Conservation (phyloP, 768 basidiomycete species). For the Flagelloscypha sp. region DNA sequence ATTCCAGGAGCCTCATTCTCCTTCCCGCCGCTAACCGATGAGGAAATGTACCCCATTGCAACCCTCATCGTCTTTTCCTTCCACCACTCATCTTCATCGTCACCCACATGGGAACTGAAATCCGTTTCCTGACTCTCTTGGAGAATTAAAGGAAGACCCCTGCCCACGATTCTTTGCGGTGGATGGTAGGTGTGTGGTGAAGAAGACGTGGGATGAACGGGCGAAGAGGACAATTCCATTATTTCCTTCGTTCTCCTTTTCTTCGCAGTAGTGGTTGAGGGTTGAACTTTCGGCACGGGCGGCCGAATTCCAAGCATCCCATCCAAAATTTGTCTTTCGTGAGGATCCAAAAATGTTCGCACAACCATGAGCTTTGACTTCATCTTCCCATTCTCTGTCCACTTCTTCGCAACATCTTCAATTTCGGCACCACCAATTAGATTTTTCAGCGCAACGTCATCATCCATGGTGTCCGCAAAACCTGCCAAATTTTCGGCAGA, state of each 20-base stretch:
- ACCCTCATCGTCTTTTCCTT: slow-evolving; percentile 15
- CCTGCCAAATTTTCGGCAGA: slow-evolving; percentile 2
- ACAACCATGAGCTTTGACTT: slow-evolving; percentile 36
- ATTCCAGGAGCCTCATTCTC: slow-evolving; percentile 22
- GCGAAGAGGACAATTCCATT: not conserved
- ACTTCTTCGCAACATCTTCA: slow-evolving; percentile 36
- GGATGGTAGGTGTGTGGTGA: not conserved
- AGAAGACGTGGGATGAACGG: not conserved
- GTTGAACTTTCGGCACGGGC: slow-evolving; percentile 12
- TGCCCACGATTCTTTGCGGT: slow-evolving; percentile 5
- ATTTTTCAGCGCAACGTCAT: slow-evolving; percentile 54
- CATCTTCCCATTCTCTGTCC: slow-evolving; percentile 45
- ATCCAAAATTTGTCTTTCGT: slow-evolving; percentile 27
- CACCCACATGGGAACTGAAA: slow-evolving; percentile 14
- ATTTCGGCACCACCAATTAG: slow-evolving; percentile 53
- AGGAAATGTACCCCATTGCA: not conserved
- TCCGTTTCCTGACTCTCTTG: slow-evolving; percentile 3
- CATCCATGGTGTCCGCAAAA: slow-evolving; percentile 17
- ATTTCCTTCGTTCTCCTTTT: not conserved
- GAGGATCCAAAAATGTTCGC: slow-evolving; percentile 32
- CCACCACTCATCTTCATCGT: slow-evolving; percentile 25
- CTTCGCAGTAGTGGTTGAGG: not conserved
- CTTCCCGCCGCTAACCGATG: slow-evolving; percentile 1
- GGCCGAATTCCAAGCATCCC: slow-evolving; percentile 16
- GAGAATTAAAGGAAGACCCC: not conserved